These are phyloP conservation scores for Eucalyptus grandis DNA, from an alignment of 345 rosid species.

Conservation along the genomic window DNA sequence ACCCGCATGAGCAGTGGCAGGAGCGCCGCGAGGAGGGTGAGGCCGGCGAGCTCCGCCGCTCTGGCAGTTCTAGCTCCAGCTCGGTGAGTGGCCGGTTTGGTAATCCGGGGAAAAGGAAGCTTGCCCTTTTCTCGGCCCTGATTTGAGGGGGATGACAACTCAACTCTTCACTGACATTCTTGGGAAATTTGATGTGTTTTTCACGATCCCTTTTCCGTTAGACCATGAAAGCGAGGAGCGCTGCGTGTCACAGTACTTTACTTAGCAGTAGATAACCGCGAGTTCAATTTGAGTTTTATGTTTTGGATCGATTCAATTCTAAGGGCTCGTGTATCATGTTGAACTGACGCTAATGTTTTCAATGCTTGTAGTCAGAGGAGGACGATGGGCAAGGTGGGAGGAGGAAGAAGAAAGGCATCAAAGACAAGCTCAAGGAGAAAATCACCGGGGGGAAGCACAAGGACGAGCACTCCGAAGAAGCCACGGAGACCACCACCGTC, in stretches of 20 bases:
- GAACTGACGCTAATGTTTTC: neutral
- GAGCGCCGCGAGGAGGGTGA: neutral
- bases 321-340: neutral
- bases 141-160: neutral
- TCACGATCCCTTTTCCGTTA: neutral
- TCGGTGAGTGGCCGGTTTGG: neutral
- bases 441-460: conserved; percentile 27
- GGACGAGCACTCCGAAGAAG: conserved; percentile 1
- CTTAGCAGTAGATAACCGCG: neutral
- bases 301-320: neutral
- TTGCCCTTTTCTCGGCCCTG: neutral
- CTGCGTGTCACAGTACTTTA: neutral
- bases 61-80: conserved; percentile 3
- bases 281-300: neutral
- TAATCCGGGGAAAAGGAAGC: neutral
- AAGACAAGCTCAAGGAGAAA: conserved; percentile 66
- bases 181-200: neutral
- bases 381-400: conserved; percentile 80
- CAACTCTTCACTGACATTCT: neutral
- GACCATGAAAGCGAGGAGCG: neutral
- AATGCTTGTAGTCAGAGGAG: conserved; percentile 37
- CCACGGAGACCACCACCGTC: neutral
- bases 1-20: neutral
- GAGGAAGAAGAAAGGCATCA: conserved; percentile 72
- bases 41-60: neutral